Percentiles rank a stretch among this genome's conserved stretches.
phyloP scores from a whole-genome alignment of 1,284 basidiomycete genomes.

The Cutaneotrichosporon dermatis region DNA sequence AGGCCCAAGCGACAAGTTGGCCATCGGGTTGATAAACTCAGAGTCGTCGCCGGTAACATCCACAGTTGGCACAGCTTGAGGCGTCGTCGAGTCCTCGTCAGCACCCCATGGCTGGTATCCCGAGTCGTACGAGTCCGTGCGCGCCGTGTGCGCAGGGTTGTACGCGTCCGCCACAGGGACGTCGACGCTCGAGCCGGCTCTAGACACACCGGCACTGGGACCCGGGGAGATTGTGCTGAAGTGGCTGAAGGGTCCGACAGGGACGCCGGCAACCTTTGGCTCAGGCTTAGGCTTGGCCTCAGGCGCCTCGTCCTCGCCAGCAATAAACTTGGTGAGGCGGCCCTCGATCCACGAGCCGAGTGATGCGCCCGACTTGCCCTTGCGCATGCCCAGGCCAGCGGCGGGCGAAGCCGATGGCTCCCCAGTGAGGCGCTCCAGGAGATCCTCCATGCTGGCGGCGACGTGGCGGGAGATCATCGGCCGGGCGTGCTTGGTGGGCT shows the following conservation, averaged over 20 bases:
- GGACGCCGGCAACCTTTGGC: constrained; percentile 13
- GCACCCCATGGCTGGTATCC: constrained; percentile 17
- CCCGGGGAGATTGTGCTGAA: constrained; percentile 89
- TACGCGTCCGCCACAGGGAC: background rate
- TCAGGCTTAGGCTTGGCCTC: constrained; percentile 19
- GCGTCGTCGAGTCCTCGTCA: constrained; percentile 1
- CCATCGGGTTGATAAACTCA: constrained; percentile 3
- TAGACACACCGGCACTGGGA: constrained; percentile 45
- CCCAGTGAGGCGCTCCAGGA: constrained; percentile 76
- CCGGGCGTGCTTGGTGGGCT: constrained; percentile 22
- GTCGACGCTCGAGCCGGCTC: constrained; percentile 33
- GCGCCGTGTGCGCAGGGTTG: background rate
- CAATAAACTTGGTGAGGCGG: constrained; percentile 93
- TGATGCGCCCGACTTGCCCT: constrained; percentile 75
- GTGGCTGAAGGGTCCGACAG: constrained; percentile 83
- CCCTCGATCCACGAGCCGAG: constrained; percentile 91
- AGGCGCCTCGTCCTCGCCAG: constrained; percentile 64
- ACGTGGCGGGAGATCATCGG: constrained; percentile 57
- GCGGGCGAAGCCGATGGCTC: constrained; percentile 62
- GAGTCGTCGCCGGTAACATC: background rate
- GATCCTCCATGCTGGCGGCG: constrained; percentile 70
- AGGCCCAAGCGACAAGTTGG: constrained; percentile 3
- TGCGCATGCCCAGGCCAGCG: constrained; percentile 51
- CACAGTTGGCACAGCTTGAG: constrained; percentile 10
- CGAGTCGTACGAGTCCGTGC: background rate